phyloP scores from a whole-genome alignment of 208 protist genomes.

The Crithidia fasciculata region DNA sequence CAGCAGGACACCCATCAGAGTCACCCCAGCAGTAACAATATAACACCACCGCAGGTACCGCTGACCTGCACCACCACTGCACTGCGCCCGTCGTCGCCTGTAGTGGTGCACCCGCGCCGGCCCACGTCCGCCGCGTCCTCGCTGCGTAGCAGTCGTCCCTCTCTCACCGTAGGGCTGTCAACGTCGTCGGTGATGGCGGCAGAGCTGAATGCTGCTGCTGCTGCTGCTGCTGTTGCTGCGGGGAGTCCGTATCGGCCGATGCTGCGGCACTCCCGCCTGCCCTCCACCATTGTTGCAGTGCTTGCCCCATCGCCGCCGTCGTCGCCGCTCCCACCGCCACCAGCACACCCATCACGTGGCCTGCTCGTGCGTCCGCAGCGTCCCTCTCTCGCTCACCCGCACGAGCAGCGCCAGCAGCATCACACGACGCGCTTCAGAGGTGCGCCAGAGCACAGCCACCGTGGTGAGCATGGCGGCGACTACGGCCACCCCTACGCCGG shows the following conservation, averaged over 20 bases:
- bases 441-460: too few relatives aligned
- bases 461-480: too few relatives aligned
- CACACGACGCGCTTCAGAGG: too few relatives aligned
- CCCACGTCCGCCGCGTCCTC: neutral
- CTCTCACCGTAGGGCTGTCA: neutral
- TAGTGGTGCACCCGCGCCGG: neutral
- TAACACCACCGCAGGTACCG: too few relatives aligned
- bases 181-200: neutral
- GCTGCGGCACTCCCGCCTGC: neutral
- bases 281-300: neutral
- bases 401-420: too few relatives aligned
- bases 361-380: neutral
- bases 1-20: too few relatives aligned
- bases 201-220: neutral
- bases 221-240: neutral
- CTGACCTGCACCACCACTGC: too few relatives aligned
- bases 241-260: neutral
- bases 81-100: neutral
- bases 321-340: neutral
- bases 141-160: neutral
- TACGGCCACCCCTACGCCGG: too few relatives aligned
- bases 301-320: neutral
- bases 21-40: too few relatives aligned
- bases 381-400: neutral
- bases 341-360: too few relatives aligned